Conservation (phyloP, 2,329 filamentous ascomycete species). For the Ciborinia camelliae region DNA sequence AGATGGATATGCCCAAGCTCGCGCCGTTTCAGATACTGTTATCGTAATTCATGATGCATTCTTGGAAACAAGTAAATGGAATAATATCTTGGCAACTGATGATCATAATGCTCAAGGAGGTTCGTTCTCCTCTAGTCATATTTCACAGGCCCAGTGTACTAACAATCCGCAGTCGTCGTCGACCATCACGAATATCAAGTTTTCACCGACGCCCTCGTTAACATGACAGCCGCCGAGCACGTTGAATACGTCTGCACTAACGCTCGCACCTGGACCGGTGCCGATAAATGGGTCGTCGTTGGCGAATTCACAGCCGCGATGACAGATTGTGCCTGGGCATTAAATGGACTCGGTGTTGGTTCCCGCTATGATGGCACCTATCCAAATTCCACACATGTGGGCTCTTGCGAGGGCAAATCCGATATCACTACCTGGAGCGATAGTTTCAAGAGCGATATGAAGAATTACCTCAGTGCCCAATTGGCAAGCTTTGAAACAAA, state of each 20-base stretch:
- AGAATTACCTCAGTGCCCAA: conserved; percentile 54
- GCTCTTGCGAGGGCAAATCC: conserved; percentile 52
- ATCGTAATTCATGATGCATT: conserved; percentile 61
- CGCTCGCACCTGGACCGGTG: conserved; percentile 45
- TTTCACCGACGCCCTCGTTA: conserved; percentile 52
- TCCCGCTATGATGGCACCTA: conserved; percentile 56
- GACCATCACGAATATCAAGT: conserved; percentile 70
- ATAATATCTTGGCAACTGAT: conserved; percentile 54
- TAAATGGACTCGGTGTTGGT: conserved; percentile 56
- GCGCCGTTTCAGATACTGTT: conserved; percentile 44
- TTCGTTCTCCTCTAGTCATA: conserved; percentile 46
- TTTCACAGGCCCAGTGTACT: conserved; percentile 46
- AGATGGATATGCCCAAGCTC: conserved; percentile 48
- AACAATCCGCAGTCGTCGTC: conserved; percentile 48
- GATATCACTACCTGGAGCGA: conserved; percentile 46
- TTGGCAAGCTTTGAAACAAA: conserved; percentile 49
- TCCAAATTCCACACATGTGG: conserved; percentile 46
- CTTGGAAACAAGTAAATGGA: conserved; percentile 53
- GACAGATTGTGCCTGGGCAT: conserved; percentile 55
- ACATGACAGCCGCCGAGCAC: conserved; percentile 51
- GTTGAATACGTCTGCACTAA: conserved; percentile 54
- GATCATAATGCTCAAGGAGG: conserved; percentile 43
- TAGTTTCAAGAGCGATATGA: conserved; percentile 44
- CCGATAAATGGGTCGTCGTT: conserved; percentile 64
- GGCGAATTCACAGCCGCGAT: conserved; percentile 68